Percentiles rank a stretch among this genome's conserved stretches.
phyloP scores from a whole-genome alignment of 352 stramenopile species.

The Poterioochromonas sp. region DNA sequence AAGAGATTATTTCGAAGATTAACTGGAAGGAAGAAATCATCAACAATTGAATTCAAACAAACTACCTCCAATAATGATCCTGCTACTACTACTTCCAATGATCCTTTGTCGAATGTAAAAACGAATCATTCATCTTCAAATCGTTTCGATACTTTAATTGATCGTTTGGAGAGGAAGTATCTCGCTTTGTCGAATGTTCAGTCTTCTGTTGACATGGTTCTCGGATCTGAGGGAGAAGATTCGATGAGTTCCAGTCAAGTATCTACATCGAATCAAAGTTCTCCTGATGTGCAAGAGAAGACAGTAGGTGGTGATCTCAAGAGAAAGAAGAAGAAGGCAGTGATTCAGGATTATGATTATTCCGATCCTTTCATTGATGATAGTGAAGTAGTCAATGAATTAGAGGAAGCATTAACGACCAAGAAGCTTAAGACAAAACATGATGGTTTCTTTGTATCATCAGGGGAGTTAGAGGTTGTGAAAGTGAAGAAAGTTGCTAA shows the following conservation, averaged over 20 bases:
- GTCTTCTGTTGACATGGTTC: neutral
- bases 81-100: neutral
- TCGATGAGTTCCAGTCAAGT: no score
- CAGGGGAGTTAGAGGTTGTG: constrained; percentile 15
- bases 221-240: neutral
- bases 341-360: constrained; percentile 14
- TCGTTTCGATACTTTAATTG: neutral
- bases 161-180: neutral
- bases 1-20: neutral
- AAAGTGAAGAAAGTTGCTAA: neutral
- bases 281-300: neutral
- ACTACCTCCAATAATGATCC: neutral
- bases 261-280: neutral
- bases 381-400: neutral
- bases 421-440: neutral
- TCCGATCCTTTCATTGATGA: constrained; percentile 27
- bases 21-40: constrained; percentile 2
- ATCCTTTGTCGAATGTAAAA: neutral
- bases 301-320: neutral
- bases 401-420: neutral
- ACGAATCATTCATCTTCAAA: neutral
- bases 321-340: neutral
- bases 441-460: constrained; percentile 23
- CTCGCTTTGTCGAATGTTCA: neutral
- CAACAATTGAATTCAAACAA: neutral